Conservation (phyloP, 2,329 filamentous ascomycete species). For the Gremmenia infestans region DNA sequence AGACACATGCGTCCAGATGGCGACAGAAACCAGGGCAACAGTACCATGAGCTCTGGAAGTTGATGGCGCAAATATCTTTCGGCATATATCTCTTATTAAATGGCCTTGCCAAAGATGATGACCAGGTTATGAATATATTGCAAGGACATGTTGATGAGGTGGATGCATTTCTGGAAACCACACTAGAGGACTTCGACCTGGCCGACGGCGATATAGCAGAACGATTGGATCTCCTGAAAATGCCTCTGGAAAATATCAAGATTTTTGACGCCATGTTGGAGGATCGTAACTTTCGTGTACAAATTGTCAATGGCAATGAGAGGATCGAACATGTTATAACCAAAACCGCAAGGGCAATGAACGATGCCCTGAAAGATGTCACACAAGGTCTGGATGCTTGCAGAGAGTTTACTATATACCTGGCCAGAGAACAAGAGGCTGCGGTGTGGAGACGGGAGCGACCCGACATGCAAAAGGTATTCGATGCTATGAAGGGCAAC, state of each 20-base stretch:
- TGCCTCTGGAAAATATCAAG: conserved; percentile 76
- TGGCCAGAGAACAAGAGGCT: conserved; percentile 59
- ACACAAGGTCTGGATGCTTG: conserved; percentile 72
- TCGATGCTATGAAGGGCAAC: conserved; percentile 87
- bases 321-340: conserved; percentile 85
- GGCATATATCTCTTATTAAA: conserved; percentile 84
- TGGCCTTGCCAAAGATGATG: conserved; percentile 80
- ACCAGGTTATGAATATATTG: conserved; percentile 82
- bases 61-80: conserved; percentile 89
- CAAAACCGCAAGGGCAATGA: conserved; percentile 70
- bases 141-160: conserved; percentile 92
- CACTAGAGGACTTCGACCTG: conserved; percentile 77
- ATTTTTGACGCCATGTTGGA: conserved; percentile 86
- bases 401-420: conserved; percentile 70
- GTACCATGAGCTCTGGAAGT: conserved; percentile 84
- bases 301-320: conserved; percentile 82
- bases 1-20: conserved; percentile 71
- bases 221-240: conserved; percentile 71
- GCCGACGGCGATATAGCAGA: conserved; percentile 75
- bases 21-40: conserved; percentile 68
- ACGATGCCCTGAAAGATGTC: conserved; percentile 74
- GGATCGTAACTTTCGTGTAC: conserved; percentile 73
- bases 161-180: conserved; percentile 82
- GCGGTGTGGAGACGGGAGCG: conserved; percentile 57
- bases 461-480: conserved; percentile 64